Evolutionary conservation across 2,329 filamentous ascomycete genomes (phyloP), one percentile per base, ranked within the genome.

Genomic region (Sporothrix schenckii): DNA sequence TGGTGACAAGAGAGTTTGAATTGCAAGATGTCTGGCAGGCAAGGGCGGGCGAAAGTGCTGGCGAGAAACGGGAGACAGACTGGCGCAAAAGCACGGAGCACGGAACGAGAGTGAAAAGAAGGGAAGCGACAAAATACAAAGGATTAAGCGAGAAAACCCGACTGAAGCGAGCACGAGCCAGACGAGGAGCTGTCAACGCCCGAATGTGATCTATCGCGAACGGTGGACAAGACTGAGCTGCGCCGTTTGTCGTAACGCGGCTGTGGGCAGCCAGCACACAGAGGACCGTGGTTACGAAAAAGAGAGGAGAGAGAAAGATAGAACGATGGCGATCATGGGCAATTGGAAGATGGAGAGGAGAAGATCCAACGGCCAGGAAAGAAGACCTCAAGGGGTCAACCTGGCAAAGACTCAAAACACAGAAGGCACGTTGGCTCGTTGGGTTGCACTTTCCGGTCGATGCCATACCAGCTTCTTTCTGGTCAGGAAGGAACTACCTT

Each of bases 121-220:
- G 10, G 44, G 13, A 19, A 34, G 16, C 16, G 10, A 56, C 24
- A 27, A 24, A 60, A 30, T 4, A 39, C 34, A 34, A 39, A 47
- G 58, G 4, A 14, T 44, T n/a, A 65, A 65, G 60, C 60, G 60
- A 65, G 60, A 65, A 50, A 21, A 21, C 9, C 13, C 7, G 9
- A 10, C 4, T 47, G 44, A 19, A 50, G 60, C 44, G 21, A 65
- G 21, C 4, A 65, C 21, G 44, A 50, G 44, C 41, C 49, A 19
- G 44, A 63, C 44, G 39, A 63, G 60, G 41, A 49, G 30, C 41
- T 41, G 27, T 39, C 16, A 2, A 41, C 19, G 21, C 27, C 54
- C 54, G n/a, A 61, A 61, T 63, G 24, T 49, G 41, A 19, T 27
- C 5, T 27, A 63, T 30, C 56, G n/a, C 11, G n/a, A 30, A 24